Percentiles rank a stretch among this genome's conserved stretches.
Conservation (phyloP, 2,329 filamentous ascomycete genomes). For the Ambrosiella beaveri region DNA sequence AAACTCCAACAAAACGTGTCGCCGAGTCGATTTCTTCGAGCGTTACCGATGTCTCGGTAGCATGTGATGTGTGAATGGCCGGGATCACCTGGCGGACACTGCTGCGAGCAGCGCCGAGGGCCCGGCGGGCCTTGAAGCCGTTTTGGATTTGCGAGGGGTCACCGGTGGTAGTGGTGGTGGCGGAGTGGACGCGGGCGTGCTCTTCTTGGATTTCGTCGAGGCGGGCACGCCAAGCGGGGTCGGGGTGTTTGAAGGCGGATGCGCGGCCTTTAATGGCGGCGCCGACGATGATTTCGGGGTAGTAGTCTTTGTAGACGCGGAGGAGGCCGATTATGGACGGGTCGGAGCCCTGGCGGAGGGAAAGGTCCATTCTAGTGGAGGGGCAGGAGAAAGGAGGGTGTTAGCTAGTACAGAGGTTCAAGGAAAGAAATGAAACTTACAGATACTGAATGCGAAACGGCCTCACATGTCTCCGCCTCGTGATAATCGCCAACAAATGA, state of each 20-base stretch:
- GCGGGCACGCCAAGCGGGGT: slow-evolving; percentile 54
- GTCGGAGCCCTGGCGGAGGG: slow-evolving; percentile 50
- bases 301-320: slow-evolving; percentile 78
- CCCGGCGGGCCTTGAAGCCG: slow-evolving; percentile 23
- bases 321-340: slow-evolving; percentile 56
- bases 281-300: slow-evolving; percentile 71
- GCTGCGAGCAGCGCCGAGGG: slow-evolving; percentile 40
- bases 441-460: slow-evolving; percentile 68
- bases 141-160: neutral
- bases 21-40: slow-evolving; percentile 65
- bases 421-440: slow-evolving; percentile 24
- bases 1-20: slow-evolving; percentile 48
- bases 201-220: slow-evolving; percentile 49
- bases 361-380: slow-evolving; percentile 32
- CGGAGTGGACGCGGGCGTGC: slow-evolving; percentile 21
- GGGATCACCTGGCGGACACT: slow-evolving; percentile 31
- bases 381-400: neutral
- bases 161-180: too few species aligned
- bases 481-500: slow-evolving; percentile 63
- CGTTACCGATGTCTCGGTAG: slow-evolving; percentile 48
- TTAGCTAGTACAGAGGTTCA: neutral
- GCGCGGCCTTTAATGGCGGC: slow-evolving; percentile 44
- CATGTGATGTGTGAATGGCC: slow-evolving; percentile 55
- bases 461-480: slow-evolving; percentile 64
- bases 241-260: slow-evolving; percentile 52